Evolutionary conservation across 805 yeast genomes (phyloP).

Genomic region (Phaffomyces opuntiae): DNA sequence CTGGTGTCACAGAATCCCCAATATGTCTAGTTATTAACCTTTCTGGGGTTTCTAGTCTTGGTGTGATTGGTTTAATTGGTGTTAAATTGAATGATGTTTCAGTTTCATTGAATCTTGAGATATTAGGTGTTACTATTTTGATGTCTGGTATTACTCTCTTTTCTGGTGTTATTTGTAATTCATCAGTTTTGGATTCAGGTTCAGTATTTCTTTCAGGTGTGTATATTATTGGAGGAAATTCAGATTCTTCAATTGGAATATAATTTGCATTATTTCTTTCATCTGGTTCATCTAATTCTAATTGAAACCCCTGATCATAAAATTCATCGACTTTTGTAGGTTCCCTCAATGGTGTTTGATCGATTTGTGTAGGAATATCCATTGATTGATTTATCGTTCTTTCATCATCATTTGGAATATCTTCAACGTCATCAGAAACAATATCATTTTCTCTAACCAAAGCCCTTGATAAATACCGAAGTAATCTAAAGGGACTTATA

Average conservation of each 20-base stretch:
- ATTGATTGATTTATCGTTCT: no score
- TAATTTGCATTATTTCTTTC: not conserved
- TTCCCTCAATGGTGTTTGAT: no score
- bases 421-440: not conserved
- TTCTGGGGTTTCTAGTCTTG: not conserved
- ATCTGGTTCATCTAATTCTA: not conserved
- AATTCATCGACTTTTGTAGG: not conserved
- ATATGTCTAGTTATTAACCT: no score
- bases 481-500: conserved; percentile 18
- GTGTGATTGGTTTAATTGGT: not conserved
- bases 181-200: not conserved
- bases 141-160: not conserved
- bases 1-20: no score
- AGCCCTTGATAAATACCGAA: conserved; percentile 18
- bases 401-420: not conserved
- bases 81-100: not conserved
- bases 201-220: not conserved
- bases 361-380: no score
- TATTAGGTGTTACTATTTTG: not conserved
- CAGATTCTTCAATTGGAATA: no score
- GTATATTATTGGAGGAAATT: no score
- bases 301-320: not conserved
- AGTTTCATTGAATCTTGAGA: not conserved
- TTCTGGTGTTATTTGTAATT: not conserved
- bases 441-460: conserved; percentile 7